These are phyloP conservation scores for Penstemon newberryi DNA, from an alignment of 257 asterid genomes.

Conservation along the genomic window DNA sequence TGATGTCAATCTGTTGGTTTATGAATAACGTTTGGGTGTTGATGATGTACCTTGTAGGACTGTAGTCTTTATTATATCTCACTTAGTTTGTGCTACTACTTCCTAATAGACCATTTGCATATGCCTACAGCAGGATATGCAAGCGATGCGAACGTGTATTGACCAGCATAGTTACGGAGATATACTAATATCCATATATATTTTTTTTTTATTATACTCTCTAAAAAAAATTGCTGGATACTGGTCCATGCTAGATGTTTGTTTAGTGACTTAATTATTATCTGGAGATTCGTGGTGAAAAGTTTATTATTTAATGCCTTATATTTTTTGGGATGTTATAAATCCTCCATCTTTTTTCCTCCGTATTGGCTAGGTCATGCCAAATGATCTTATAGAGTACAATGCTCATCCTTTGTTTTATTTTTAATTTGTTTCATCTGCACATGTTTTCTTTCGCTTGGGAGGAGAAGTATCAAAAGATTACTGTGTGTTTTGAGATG, in stretches of 20 bases:
- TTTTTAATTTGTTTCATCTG: neutral
- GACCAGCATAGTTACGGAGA: neutral
- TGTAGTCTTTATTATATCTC: neutral
- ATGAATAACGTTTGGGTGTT: neutral
- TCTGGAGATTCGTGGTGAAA: slow-evolving; percentile 11
- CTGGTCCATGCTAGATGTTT: slow-evolving; percentile 4
- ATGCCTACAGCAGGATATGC: slow-evolving; percentile 13
- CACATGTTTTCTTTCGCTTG: neutral
- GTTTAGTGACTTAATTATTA: neutral
- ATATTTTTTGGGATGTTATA: neutral
- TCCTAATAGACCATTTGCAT: neutral
- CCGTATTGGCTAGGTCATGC: slow-evolving; percentile 9
- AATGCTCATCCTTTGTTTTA: neutral
- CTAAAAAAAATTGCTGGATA: neutral
- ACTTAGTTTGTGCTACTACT: neutral
- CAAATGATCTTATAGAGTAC: neutral
- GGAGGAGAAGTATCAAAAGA: neutral
- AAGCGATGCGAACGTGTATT: neutral
- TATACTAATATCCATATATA: neutral
- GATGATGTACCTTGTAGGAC: neutral
- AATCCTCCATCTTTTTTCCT: neutral
- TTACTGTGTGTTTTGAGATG: slow-evolving; percentile 3
- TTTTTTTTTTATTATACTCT: neutral
- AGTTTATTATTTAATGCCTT: slow-evolving; percentile 9
- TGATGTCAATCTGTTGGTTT: neutral